phyloP scores from a whole-genome alignment of 805 yeast species.

The Yarrowia alimentaria region DNA sequence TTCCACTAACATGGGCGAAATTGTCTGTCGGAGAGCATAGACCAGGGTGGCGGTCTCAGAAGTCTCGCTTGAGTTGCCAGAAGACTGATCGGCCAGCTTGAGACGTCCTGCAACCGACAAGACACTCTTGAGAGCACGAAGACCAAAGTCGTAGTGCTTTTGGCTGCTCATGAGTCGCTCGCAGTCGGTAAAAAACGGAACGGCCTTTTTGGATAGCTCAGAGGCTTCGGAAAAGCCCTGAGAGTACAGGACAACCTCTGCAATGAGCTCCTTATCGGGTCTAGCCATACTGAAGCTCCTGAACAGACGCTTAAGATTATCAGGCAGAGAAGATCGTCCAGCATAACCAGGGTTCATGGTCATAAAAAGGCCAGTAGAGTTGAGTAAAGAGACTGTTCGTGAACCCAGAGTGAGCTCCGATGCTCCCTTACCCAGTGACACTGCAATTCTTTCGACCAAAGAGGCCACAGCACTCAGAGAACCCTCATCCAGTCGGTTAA shows the following conservation, averaged over 20 bases:
- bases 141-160: constrained; percentile 85
- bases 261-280: constrained; percentile 69
- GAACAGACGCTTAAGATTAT: constrained; percentile 76
- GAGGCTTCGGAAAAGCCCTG: constrained; percentile 62
- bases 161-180: constrained; percentile 49
- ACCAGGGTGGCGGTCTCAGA: constrained; percentile 41
- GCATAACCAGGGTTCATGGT: constrained; percentile 90
- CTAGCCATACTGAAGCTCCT: constrained; percentile 67
- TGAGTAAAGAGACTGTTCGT: constrained; percentile 29
- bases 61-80: not conserved
- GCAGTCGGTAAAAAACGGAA: constrained; percentile 54
- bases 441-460: constrained; percentile 68
- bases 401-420: constrained; percentile 6
- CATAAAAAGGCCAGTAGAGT: constrained; percentile 63
- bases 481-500: constrained; percentile 70
- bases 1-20: constrained; percentile 64
- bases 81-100: not conserved
- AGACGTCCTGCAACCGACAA: constrained; percentile 49
- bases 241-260: constrained; percentile 67
- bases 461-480: constrained; percentile 83
- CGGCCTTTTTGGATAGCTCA: constrained; percentile 49
- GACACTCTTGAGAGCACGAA: constrained; percentile 73
- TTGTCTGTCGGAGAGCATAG: constrained; percentile 56
- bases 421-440: too few species aligned
- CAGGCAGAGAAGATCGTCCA: constrained; percentile 82